Percentiles rank a stretch among this genome's conserved stretches.
These are phyloP conservation scores for Fusarium annulatum DNA, from an alignment of 2,329 filamentous ascomycete genomes.

Conservation along the genomic window DNA sequence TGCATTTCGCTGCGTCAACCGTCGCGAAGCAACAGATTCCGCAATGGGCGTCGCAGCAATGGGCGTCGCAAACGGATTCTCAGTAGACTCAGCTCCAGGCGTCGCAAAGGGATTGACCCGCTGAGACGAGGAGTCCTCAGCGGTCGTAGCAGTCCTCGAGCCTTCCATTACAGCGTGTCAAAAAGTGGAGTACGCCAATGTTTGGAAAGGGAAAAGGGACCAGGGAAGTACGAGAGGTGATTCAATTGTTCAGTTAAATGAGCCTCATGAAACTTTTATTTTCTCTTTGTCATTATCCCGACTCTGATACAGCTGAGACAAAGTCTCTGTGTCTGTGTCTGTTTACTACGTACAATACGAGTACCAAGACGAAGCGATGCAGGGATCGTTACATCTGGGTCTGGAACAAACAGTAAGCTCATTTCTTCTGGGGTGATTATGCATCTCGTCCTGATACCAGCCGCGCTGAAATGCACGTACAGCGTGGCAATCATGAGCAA, in stretches of 20 bases:
- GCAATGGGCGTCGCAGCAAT: slow-evolving; percentile 34
- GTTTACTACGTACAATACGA: not conserved
- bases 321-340: not conserved
- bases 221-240: slow-evolving; percentile 1
- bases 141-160: slow-evolving; percentile 23
- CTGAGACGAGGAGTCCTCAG: slow-evolving; percentile 14
- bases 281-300: not conserved
- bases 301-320: not conserved
- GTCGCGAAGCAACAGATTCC: slow-evolving; percentile 27
- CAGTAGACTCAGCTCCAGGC: slow-evolving; percentile 25
- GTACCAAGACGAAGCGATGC: not conserved
- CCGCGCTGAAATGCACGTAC: slow-evolving; percentile 17
- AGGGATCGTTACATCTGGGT: not conserved
- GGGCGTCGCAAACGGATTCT: slow-evolving; percentile 39
- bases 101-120: slow-evolving; percentile 23
- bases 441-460: slow-evolving; percentile 7
- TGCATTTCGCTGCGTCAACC: slow-evolving; percentile 10
- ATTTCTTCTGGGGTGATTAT: slow-evolving; percentile 20
- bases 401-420: not conserved
- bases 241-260: slow-evolving; percentile 7
- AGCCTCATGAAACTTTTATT: not conserved
- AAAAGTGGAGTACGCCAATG: slow-evolving; percentile 23
- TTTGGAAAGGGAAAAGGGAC: slow-evolving; percentile 16
- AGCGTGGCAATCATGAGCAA: slow-evolving; percentile 2
- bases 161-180: slow-evolving; percentile 28